phyloP scores from a whole-genome alignment of 805 yeast genomes.

The Sugiyamaella valdiviana region DNA sequence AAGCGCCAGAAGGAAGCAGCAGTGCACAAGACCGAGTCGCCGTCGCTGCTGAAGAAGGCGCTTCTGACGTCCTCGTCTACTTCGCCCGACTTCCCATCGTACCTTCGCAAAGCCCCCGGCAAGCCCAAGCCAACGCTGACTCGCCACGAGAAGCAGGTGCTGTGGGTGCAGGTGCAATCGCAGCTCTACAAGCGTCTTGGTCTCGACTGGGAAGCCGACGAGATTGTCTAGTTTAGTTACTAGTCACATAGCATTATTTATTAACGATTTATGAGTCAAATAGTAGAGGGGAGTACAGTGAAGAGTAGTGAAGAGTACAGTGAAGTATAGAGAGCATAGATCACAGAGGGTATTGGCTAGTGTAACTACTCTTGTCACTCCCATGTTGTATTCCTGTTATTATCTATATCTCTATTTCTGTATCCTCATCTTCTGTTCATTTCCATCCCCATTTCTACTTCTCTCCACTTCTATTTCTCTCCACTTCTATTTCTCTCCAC shows the following conservation, averaged over 20 bases:
- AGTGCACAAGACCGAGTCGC: slow-evolving; percentile 1
- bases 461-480: too few relatives aligned
- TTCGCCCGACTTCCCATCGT: slow-evolving; percentile 22
- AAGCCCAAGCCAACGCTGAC: slow-evolving; percentile 32
- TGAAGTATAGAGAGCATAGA: too few relatives aligned
- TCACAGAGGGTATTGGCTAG: too few relatives aligned
- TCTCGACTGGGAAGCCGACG: slow-evolving; percentile 46
- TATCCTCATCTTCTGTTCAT: too few relatives aligned
- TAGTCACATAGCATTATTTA: neutral
- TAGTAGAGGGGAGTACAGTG: too few relatives aligned
- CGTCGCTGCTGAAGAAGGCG: slow-evolving; percentile 31
- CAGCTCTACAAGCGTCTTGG: slow-evolving; percentile 54
- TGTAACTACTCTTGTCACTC: too few relatives aligned
- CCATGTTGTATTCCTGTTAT: too few relatives aligned
- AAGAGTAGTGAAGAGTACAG: too few relatives aligned
- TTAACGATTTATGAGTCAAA: slow-evolving; percentile 2
- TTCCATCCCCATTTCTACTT: too few relatives aligned
- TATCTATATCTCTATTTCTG: too few relatives aligned
- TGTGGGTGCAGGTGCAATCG: slow-evolving; percentile 62
- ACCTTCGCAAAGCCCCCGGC: slow-evolving; percentile 18
- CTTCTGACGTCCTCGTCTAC: slow-evolving; percentile 27
- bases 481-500: too few relatives aligned
- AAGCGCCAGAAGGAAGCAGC: slow-evolving; percentile 18
- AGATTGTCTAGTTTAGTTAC: slow-evolving; percentile 17
- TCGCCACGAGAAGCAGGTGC: slow-evolving; percentile 49